Conservation (phyloP, 2,329 filamentous ascomycete genomes). For the Alternaria dauci region DNA sequence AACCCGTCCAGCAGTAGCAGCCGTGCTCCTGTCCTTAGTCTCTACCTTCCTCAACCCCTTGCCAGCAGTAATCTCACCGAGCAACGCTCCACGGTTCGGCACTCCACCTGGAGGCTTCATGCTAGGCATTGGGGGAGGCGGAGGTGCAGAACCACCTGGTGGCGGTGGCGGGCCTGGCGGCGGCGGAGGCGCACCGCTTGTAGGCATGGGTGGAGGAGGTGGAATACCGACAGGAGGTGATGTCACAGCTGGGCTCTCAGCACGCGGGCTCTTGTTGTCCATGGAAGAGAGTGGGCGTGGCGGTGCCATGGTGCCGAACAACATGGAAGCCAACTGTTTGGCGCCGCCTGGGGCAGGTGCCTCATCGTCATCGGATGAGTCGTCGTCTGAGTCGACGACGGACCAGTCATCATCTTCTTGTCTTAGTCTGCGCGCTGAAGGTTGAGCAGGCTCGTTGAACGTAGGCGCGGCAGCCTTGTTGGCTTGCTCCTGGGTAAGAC, state of each 20-base stretch:
- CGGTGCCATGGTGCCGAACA: conserved; percentile 97
- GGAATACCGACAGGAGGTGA: conserved; percentile 55
- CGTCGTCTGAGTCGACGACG: conserved; percentile 77
- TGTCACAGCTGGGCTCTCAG: conserved; percentile 54
- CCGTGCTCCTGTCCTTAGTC: conserved; percentile 84
- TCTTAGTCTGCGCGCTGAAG: conserved; percentile 63
- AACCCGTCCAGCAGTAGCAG: conserved; percentile 79
- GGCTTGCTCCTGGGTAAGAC: conserved; percentile 73
- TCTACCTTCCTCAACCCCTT: conserved; percentile 83
- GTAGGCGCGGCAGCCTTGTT: conserved; percentile 53
- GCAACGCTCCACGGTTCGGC: conserved; percentile 64
- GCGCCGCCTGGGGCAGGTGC: conserved; percentile 84
- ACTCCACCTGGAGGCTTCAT: conserved; percentile 41
- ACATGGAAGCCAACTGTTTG: conserved; percentile 89
- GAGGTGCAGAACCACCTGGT: conserved; percentile 44
- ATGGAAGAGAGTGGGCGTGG: conserved; percentile 86
- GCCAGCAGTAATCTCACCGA: conserved; percentile 85
- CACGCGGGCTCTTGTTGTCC: conserved; percentile 68
- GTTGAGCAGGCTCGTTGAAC: conserved; percentile 57
- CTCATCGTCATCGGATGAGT: conserved; percentile 73
- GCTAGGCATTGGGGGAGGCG: conserved; percentile 56
- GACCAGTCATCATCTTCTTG: conserved; percentile 82
- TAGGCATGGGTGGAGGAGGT: conserved; percentile 62
- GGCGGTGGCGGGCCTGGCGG: conserved; percentile 61
- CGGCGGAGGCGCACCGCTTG: conserved; percentile 52